A percentile compares a stretch with the other conserved stretches of the same genome.
phyloP scores from a whole-genome alignment of 106 monocot species.

The Acanthochlamys bracteata region DNA sequence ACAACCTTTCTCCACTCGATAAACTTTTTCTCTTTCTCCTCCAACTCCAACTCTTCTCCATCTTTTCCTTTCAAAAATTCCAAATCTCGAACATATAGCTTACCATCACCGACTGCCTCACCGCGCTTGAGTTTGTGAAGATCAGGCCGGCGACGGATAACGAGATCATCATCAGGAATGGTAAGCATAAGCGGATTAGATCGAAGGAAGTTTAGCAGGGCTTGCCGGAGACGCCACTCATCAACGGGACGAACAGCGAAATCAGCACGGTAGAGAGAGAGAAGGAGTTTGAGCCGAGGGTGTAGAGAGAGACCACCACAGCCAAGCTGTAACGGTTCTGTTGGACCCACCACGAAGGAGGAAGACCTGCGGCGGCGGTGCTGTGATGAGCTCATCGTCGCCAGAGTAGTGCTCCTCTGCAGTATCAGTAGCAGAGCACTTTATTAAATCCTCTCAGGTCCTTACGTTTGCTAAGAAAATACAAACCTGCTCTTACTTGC shows the following conservation, averaged over 20 bases:
- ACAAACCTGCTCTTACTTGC: too few species aligned
- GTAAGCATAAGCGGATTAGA: conserved; percentile 36
- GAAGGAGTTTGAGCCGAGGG: conserved; percentile 64
- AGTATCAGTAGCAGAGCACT: too few species aligned
- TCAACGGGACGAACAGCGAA: conserved; percentile 67
- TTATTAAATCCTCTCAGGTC: too few species aligned
- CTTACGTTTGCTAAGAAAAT: too few species aligned
- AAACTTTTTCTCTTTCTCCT: conserved; percentile 34
- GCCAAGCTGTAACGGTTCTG: conserved; percentile 34
- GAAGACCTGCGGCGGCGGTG: background rate
- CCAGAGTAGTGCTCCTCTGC: too few species aligned
- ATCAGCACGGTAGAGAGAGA: conserved; percentile 89
- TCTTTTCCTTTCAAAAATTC: conserved; percentile 26
- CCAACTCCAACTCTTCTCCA: conserved; percentile 7
- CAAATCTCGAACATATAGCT: conserved; percentile 60
- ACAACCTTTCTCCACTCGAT: conserved; percentile 51
- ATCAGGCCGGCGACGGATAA: conserved; percentile 48
- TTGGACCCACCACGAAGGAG: background rate
- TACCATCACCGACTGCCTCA: conserved; percentile 74
- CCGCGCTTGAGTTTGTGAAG: conserved; percentile 80
- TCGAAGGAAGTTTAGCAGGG: conserved; percentile 76
- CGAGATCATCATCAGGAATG: conserved; percentile 59
- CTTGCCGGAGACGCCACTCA: conserved; percentile 80
- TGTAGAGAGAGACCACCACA: conserved; percentile 55
- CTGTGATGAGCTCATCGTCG: background rate